A percentile compares a stretch with the other conserved stretches of the same genome.
Evolutionary conservation across 2,329 filamentous ascomycete species (phyloP).

Genomic region (Paraphaeosphaeria minitans): DNA sequence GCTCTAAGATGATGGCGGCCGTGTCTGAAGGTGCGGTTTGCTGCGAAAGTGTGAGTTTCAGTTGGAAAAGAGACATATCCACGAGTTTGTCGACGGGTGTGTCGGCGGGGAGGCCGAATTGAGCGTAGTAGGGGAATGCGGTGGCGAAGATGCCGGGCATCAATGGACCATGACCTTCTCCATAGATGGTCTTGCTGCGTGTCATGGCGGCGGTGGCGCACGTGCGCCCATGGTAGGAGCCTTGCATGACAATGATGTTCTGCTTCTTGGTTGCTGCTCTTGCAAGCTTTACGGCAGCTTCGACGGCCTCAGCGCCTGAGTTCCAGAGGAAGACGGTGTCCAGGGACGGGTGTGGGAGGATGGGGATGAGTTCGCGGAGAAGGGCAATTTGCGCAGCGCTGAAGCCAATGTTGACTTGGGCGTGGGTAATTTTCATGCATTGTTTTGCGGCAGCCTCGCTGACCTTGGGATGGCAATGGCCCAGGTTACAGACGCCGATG

Average conservation of each 20-base stretch:
- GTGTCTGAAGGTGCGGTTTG: slow-evolving; percentile 36
- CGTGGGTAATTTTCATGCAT: slow-evolving; percentile 37
- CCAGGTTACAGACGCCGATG: slow-evolving; percentile 37
- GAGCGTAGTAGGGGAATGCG: slow-evolving; percentile 39
- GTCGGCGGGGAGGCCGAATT: slow-evolving; percentile 29
- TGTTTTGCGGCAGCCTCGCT: slow-evolving; percentile 36
- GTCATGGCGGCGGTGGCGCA: slow-evolving; percentile 39
- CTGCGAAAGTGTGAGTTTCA: slow-evolving; percentile 33
- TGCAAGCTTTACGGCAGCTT: slow-evolving; percentile 35
- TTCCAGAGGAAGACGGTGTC: slow-evolving; percentile 40
- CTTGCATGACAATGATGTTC: slow-evolving; percentile 41
- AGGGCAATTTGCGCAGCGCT: slow-evolving; percentile 35
- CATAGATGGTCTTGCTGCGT: slow-evolving; percentile 37
- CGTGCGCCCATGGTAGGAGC: slow-evolving; percentile 38
- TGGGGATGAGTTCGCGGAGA: slow-evolving; percentile 34
- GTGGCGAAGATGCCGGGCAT: slow-evolving; percentile 39
- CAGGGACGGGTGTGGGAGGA: slow-evolving; percentile 34
- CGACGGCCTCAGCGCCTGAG: slow-evolving; percentile 37
- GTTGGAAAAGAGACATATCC: slow-evolving; percentile 29
- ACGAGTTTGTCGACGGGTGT: slow-evolving; percentile 35
- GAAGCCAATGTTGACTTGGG: slow-evolving; percentile 40
- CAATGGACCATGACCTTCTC: slow-evolving; percentile 35
- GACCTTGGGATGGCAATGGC: slow-evolving; percentile 39
- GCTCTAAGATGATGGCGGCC: slow-evolving; percentile 37
- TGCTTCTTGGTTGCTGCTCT: slow-evolving; percentile 38